Evolutionary conservation across 2,329 filamentous ascomycete species (phyloP).

Genomic region (Penicillium sp.): DNA sequence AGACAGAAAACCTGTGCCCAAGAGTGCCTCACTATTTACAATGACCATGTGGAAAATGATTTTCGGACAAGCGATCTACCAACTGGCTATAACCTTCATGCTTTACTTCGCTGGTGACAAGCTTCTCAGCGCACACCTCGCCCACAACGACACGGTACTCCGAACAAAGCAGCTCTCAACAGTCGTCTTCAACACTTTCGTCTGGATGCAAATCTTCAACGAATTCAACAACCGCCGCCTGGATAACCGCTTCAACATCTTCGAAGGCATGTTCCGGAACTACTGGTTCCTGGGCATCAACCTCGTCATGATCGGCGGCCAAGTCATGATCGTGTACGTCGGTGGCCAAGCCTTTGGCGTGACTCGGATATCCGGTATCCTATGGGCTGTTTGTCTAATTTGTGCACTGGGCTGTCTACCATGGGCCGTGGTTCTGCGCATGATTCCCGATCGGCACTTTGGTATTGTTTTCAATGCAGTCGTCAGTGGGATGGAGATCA

Average conservation of each 20-base stretch:
- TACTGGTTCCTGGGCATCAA: slow-evolving; percentile 87
- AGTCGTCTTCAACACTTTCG: slow-evolving; percentile 94
- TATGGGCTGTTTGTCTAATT: slow-evolving; percentile 85
- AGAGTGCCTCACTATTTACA: slow-evolving; percentile 72
- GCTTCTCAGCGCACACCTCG: slow-evolving; percentile 56
- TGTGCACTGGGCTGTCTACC: slow-evolving; percentile 81
- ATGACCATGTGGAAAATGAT: slow-evolving; percentile 99
- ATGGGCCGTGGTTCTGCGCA: slow-evolving; percentile 71
- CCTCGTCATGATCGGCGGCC: slow-evolving; percentile 78
- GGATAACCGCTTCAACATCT: slow-evolving; percentile 93
- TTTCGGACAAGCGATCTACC: slow-evolving; percentile 82
- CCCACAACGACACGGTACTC: slow-evolving; percentile 37
- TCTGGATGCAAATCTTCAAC: slow-evolving; percentile 99
- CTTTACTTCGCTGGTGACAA: slow-evolving; percentile 68
- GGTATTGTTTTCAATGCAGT: slow-evolving; percentile 47
- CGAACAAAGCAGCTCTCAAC: slow-evolving; percentile 59
- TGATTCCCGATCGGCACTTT: slow-evolving; percentile 67
- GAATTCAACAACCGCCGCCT: slow-evolving; percentile 94
- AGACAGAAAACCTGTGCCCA: slow-evolving; percentile 71
- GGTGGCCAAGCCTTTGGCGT: slow-evolving; percentile 78
- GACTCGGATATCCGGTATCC: slow-evolving; percentile 59
- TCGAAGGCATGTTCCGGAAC: slow-evolving; percentile 79
- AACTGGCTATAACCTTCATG: slow-evolving; percentile 71
- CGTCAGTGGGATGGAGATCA: slow-evolving; percentile 49
- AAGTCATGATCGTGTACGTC: slow-evolving; percentile 83